Conservation (phyloP, 345 rosid species). For the Populus tremula region DNA sequence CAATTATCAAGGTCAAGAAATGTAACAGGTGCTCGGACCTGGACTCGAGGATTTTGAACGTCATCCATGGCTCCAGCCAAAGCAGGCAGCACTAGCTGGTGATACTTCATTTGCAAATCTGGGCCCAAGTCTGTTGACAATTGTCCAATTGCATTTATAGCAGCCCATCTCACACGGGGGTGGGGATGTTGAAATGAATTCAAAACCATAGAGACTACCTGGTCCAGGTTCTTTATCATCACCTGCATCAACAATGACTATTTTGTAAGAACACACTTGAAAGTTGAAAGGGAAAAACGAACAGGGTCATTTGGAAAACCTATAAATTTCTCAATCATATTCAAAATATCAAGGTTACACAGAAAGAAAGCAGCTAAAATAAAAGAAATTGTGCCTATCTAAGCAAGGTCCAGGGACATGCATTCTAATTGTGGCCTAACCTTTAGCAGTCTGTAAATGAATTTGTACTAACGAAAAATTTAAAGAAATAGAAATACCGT, state of each 20-base stretch:
- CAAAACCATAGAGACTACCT: slow-evolving; percentile 80
- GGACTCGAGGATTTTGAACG: slow-evolving; percentile 93
- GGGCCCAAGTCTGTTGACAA: slow-evolving; percentile 98
- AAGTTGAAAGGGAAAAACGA: background rate
- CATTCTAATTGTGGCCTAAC: too few relatives aligned
- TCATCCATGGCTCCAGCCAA: slow-evolving; percentile 92
- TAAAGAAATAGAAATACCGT: background rate
- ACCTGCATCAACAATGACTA: slow-evolving; percentile 61
- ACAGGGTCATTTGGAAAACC: background rate
- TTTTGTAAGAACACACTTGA: too few relatives aligned
- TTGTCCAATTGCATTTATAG: slow-evolving; percentile 95
- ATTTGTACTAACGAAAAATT: background rate
- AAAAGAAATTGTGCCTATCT: too few relatives aligned
- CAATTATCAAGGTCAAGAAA: background rate
- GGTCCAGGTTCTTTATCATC: slow-evolving; percentile 85
- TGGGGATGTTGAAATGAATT: slow-evolving; percentile 81
- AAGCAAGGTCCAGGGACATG: too few relatives aligned
- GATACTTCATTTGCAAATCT: slow-evolving; percentile 92
- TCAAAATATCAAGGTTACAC: slow-evolving; percentile 3
- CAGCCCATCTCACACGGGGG: slow-evolving; percentile 98
- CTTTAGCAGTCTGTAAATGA: too few relatives aligned
- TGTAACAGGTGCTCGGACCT: slow-evolving; percentile 46
- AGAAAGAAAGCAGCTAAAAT: slow-evolving; percentile 57
- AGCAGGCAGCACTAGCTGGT: slow-evolving; percentile 77
- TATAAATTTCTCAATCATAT: too few relatives aligned